These are phyloP conservation scores for Globisporangium barbulae DNA, from an alignment of 352 stramenopile genomes.

Conservation along the genomic window DNA sequence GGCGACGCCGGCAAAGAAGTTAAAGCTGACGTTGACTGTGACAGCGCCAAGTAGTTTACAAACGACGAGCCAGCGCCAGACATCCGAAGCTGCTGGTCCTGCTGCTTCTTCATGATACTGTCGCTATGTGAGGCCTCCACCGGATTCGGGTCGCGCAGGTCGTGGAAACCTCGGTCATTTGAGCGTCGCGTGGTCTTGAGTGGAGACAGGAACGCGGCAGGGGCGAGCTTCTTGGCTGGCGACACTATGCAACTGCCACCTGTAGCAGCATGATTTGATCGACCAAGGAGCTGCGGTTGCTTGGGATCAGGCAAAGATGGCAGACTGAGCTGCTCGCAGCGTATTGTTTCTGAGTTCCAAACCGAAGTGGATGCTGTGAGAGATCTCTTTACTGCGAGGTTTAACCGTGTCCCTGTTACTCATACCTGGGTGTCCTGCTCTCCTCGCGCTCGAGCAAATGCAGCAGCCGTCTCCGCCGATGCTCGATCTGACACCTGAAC, in stretches of 20 bases:
- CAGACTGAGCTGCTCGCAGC: constrained; percentile 27
- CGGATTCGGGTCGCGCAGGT: constrained; percentile 3
- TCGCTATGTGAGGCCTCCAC: background rate
- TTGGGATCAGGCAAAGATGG: constrained; percentile 25
- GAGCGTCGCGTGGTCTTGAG: constrained; percentile 21
- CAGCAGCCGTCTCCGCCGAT: constrained; percentile 21
- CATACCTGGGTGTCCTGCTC: constrained; percentile 21
- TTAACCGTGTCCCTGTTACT: background rate
- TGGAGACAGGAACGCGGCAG: constrained; percentile 28
- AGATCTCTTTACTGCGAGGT: too few species aligned
- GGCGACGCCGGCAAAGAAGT: background rate
- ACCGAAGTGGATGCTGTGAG: background rate
- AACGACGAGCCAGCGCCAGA: background rate
- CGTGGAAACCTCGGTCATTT: constrained; percentile 5
- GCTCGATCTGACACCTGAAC: constrained; percentile 18
- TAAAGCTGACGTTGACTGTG: background rate
- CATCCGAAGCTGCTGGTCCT: background rate
- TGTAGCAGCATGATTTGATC: background rate
- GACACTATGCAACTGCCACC: background rate
- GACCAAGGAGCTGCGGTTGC: background rate
- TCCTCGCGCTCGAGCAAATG: constrained; percentile 26
- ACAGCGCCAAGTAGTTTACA: background rate
- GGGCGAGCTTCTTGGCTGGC: constrained; percentile 20
- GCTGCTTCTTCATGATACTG: background rate
- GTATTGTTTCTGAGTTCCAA: background rate